Evolutionary conservation across 169 alveolate genomes (phyloP), one percentile per base, ranked within the genome.

Genomic region (Eimeria sp.): DNA sequence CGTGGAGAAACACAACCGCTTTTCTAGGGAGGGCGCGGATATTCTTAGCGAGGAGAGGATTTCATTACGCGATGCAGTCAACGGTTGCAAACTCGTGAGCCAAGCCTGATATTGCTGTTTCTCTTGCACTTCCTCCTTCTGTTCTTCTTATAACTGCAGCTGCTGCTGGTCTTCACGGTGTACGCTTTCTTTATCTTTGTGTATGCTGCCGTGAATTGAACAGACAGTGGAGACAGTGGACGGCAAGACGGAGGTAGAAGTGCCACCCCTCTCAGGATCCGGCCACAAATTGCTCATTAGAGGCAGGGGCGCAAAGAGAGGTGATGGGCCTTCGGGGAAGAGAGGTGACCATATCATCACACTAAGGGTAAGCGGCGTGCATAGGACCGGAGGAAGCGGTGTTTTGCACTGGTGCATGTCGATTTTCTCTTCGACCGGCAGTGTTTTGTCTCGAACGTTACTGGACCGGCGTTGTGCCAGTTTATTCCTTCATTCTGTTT

Each of bases 331-430:
- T 62, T 37, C 58, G 3, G 80, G 91, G 43, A 23, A 20, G 25
- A 49, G 91, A 23, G 91, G 91, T n/a, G 91, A 85, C 71, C 91
- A 85, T 85, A 52, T 85, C 54, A 54, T 85, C 40, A 85, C 91
- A 6, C 60, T 85, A 30, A 30, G 91, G 49, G 91, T 85, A 62
- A 60, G 91, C 49, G 6, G 27, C 49, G n/a, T 71, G 80, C 54
- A 25, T 37, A 33, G 80, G 54, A 71, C n/a, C 80, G 52, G 33
- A 71, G 40, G 64, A 18, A 16, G 56, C 52, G 62, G 6, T 37
- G 11, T 2, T 62, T 54, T 20, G 62, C 37, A n/a, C 6, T 6
- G 2, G 76, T 9, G 76, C n/a, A 66, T 14, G 13, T 20, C 20
- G 37, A 8, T 40, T 40, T 76, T 40, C 60, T 23, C 43, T 40